Percentiles rank a stretch among this genome's conserved stretches.
Evolutionary conservation across 2,329 filamentous ascomycete species (phyloP).

Genomic region (Ophiostoma tasmaniense): DNA sequence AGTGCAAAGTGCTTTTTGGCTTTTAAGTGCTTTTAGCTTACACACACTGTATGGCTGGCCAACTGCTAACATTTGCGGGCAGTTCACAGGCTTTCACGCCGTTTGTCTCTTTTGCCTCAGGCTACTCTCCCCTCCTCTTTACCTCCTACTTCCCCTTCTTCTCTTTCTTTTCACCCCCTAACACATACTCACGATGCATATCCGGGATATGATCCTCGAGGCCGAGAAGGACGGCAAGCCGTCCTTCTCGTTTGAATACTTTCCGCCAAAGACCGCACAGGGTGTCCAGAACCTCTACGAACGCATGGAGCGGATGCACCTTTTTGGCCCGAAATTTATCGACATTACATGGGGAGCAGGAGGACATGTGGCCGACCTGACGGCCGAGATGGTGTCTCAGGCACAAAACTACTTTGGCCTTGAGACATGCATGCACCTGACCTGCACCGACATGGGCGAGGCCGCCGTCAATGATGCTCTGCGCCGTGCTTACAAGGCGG

Average conservation of each 20-base stretch:
- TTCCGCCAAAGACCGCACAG: constrained; percentile 93
- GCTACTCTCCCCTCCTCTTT: background rate
- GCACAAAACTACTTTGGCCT: constrained; percentile 92
- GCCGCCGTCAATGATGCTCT: constrained; percentile 87
- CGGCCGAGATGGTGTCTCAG: constrained; percentile 94
- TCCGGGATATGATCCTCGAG: constrained; percentile 81
- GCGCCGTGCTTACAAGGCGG: constrained; percentile 80
- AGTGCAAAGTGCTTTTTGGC: background rate
- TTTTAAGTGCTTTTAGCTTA: constrained; percentile 1
- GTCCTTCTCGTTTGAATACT: constrained; percentile 98
- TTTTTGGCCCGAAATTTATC: constrained; percentile 79
- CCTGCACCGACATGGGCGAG: constrained; percentile 94
- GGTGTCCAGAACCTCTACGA: constrained; percentile 99
- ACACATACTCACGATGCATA: constrained; percentile 68
- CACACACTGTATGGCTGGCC: background rate
- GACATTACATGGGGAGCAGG: constrained; percentile 98
- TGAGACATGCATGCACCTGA: constrained; percentile 98
- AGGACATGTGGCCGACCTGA: constrained; percentile 81
- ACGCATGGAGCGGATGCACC: constrained; percentile 94
- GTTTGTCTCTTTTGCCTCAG: background rate
- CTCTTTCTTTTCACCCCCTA: background rate
- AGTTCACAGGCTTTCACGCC: background rate
- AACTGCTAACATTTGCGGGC: background rate
- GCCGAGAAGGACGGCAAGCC: constrained; percentile 70
- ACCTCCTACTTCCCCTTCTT: background rate